Evolutionary conservation across 1,284 basidiomycete species (phyloP).

Genomic region (Vanrija humicola): DNA sequence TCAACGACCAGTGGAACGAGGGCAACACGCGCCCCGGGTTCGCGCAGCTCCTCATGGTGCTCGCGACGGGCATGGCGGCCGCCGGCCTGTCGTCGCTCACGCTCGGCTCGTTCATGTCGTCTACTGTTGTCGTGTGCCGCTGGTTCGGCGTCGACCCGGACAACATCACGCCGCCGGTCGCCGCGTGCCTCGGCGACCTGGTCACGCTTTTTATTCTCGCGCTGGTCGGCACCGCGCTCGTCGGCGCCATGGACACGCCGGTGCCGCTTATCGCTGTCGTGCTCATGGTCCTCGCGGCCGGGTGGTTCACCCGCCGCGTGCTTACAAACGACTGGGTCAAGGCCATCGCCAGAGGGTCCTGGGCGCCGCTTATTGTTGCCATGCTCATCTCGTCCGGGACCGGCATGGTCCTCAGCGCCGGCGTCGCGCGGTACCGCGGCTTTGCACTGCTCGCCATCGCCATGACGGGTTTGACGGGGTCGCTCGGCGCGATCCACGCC

Average conservation of each 20-base stretch:
- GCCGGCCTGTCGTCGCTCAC: conserved; percentile 74
- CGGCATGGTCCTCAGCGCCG: conserved; percentile 84
- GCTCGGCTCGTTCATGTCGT: conserved; percentile 90
- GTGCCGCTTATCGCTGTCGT: conserved; percentile 60
- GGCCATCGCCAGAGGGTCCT: conserved; percentile 71
- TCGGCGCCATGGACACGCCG: conserved; percentile 62
- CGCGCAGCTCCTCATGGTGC: conserved; percentile 68
- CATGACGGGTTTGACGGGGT: conserved; percentile 81
- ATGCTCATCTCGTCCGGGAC: conserved; percentile 90
- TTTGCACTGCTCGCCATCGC: conserved; percentile 85
- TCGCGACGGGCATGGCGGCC: conserved; percentile 83
- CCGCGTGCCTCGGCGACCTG: conserved; percentile 87
- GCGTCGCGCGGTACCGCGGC: conserved; percentile 79
- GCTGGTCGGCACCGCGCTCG: conserved; percentile 57
- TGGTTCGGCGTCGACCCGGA: conserved; percentile 78
- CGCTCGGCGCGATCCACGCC: conserved; percentile 85
- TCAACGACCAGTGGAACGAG: conserved; percentile 34
- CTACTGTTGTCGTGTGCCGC: conserved; percentile 74
- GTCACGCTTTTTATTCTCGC: conserved; percentile 79
- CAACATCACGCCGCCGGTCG: conserved; percentile 91
- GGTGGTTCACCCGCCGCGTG: conserved; percentile 52
- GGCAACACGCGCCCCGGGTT: conserved; percentile 48
- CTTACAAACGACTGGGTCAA: conserved; percentile 51
- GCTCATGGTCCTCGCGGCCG: conserved; percentile 56
- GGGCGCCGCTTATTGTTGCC: conserved; percentile 77